Evolutionary conservation across 1,284 basidiomycete genomes (phyloP), one percentile per base, ranked within the genome.

Genomic region (Microbotryum intermedium): DNA sequence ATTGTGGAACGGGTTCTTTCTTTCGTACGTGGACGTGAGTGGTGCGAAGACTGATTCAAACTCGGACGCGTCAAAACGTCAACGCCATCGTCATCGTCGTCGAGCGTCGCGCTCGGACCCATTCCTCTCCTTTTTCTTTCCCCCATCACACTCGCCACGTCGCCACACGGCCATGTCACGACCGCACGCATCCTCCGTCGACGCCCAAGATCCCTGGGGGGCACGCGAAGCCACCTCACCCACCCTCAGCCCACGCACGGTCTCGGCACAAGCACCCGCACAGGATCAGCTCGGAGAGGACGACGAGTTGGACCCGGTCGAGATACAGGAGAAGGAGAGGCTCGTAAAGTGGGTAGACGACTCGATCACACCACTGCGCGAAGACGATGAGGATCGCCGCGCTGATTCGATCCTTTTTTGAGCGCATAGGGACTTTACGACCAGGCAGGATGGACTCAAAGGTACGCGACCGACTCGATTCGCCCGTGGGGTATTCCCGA

Each of bases 1-100:
- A 88, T 88, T 18, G 6, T 55, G 30, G 43, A 20, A 8, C n/a
- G 13, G 13, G 34, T 3, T n/a, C n/a, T n/a, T n/a, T n/a, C n/a
- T n/a, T n/a, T n/a, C n/a, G n/a, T n/a, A n/a, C n/a, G n/a, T n/a
- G n/a, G n/a, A n/a, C n/a, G n/a, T n/a, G n/a, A n/a, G n/a, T n/a
- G n/a, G n/a, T n/a, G n/a, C n/a, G n/a, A n/a, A 18, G 34, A 62
- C 78, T 58, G 63, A 84, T 86, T 3, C 34, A 39, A 39, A 1
- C 18, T 18, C 11, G 18, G 34, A 39, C 34, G 29, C 29, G 29
- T n/a, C n/a, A n/a, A n/a, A n/a, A n/a, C n/a, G 29, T 30, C 29
- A 30, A 30, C 5, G 29, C 29, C 29, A 30, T 34, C 30, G 34
- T 34, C 34, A 34, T 3, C 34, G 6, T 34, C 34, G 6, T 34